Evolutionary conservation across 2,329 filamentous ascomycete species (phyloP).

Genomic region (Pezicula carpinea): DNA sequence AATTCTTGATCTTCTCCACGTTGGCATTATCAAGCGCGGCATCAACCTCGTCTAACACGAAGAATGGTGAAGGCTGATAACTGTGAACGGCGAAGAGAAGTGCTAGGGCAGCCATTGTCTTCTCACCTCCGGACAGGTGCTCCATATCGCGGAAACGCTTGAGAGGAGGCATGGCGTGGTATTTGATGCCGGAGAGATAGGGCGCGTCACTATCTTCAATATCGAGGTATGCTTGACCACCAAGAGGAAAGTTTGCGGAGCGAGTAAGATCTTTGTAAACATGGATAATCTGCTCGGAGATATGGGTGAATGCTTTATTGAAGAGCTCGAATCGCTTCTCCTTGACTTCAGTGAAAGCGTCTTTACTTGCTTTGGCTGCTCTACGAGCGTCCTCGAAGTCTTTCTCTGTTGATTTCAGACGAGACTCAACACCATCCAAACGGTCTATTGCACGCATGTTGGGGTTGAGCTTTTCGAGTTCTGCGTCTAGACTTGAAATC

Average conservation of each 20-base stretch:
- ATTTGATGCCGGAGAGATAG: constrained; percentile 93
- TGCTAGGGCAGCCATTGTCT: constrained; percentile 97
- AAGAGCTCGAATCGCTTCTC: constrained; percentile 83
- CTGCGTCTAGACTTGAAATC: constrained; percentile 66
- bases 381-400: constrained; percentile 84
- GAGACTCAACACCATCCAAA: constrained; percentile 76
- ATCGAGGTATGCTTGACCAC: constrained; percentile 83
- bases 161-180: constrained; percentile 96
- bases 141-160: constrained; percentile 99
- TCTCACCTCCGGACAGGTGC: constrained; percentile 93
- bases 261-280: constrained; percentile 96
- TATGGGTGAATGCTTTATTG: constrained; percentile 92
- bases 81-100: constrained; percentile 94
- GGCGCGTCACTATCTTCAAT: constrained; percentile 93
- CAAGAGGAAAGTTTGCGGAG: constrained; percentile 86
- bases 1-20: constrained; percentile 92
- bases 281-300: constrained; percentile 86
- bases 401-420: constrained; percentile 78
- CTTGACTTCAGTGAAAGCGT: constrained; percentile 80
- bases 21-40: constrained; percentile 98
- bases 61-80: constrained; percentile 94
- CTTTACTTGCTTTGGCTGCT: constrained; percentile 67
- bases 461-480: constrained; percentile 91
- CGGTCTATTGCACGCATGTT: constrained; percentile 96
- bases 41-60: constrained; percentile 96